These are phyloP conservation scores for Fomes fomentarius DNA, from an alignment of 1,284 basidiomycete genomes.

Conservation along the genomic window DNA sequence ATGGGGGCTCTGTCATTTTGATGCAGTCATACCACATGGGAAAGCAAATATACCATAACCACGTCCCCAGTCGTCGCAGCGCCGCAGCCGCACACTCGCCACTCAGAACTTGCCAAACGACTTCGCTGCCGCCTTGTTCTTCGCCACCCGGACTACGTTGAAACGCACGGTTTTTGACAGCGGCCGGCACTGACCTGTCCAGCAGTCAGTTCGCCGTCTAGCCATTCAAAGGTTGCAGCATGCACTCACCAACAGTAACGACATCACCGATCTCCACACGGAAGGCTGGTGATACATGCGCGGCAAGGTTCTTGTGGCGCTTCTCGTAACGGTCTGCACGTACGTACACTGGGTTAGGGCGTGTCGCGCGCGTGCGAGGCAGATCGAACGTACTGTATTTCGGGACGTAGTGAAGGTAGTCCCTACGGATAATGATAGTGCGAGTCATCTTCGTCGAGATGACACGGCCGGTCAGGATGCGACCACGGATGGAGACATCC, in stretches of 20 bases:
- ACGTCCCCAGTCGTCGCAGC: conserved; percentile 31
- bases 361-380: conserved; percentile 11
- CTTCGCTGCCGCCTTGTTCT: conserved; percentile 88
- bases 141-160: conserved; percentile 93
- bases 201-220: neutral
- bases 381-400: conserved; percentile 83
- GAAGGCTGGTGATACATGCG: conserved; percentile 98
- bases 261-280: conserved; percentile 92
- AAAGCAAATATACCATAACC: conserved; percentile 38
- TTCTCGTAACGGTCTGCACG: conserved; percentile 91
- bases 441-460: conserved; percentile 99
- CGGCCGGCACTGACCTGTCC: conserved; percentile 96
- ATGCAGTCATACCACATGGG: conserved; percentile 40
- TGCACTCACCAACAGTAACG: conserved; percentile 89
- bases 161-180: conserved; percentile 99
- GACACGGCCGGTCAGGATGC: conserved; percentile 97
- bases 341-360: conserved; percentile 6
- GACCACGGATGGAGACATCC: conserved; percentile 96
- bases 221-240: neutral
- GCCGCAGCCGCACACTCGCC: conserved; percentile 9
- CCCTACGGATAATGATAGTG: conserved; percentile 97
- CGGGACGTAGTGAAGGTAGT: conserved; percentile 98
- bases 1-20: conserved; percentile 37
- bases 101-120: conserved; percentile 93
- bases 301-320: conserved; percentile 98